Conservation (phyloP, 768 basidiomycete species). For the Cyathus striatus region DNA sequence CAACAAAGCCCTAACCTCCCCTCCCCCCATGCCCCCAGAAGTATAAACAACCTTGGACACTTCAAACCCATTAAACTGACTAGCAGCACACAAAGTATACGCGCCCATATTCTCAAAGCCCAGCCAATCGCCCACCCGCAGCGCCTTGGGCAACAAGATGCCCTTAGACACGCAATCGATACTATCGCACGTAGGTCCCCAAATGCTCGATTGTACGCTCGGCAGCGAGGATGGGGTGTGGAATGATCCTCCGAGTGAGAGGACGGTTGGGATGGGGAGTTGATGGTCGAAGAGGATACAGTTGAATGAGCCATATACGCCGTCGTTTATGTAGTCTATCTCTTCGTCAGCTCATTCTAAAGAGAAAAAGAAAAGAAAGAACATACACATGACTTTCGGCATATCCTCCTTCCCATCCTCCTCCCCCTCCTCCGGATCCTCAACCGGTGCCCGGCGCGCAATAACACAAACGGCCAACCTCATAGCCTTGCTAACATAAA, state of each 20-base stretch:
- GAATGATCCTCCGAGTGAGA: conserved; percentile 67
- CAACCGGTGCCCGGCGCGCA: conserved; percentile 31
- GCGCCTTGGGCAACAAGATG: conserved; percentile 54
- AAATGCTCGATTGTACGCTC: conserved; percentile 64
- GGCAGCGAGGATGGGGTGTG: conserved; percentile 35
- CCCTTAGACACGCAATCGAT: conserved; percentile 85
- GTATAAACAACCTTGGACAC: conserved; percentile 79
- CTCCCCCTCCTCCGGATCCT: background rate
- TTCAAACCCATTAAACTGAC: conserved; percentile 91
- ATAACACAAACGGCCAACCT: conserved; percentile 91
- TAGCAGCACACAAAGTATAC: conserved; percentile 96
- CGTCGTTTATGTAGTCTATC: conserved; percentile 95
- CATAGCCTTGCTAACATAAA: conserved; percentile 90
- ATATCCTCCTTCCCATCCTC: conserved; percentile 21
- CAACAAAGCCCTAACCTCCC: conserved; percentile 50
- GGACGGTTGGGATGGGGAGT: conserved; percentile 63
- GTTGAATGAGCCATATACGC: conserved; percentile 96
- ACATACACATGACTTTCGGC: conserved; percentile 85
- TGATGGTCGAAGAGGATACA: conserved; percentile 98
- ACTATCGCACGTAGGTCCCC: conserved; percentile 99
- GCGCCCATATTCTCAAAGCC: conserved; percentile 99
- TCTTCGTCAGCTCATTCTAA: conserved; percentile 36
- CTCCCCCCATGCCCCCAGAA: conserved; percentile 47
- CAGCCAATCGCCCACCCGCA: conserved; percentile 95
- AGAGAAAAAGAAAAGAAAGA: conserved; percentile 21